Evolutionary conservation across 306 rosid species (phyloP).

Genomic region (Quercus alba): DNA sequence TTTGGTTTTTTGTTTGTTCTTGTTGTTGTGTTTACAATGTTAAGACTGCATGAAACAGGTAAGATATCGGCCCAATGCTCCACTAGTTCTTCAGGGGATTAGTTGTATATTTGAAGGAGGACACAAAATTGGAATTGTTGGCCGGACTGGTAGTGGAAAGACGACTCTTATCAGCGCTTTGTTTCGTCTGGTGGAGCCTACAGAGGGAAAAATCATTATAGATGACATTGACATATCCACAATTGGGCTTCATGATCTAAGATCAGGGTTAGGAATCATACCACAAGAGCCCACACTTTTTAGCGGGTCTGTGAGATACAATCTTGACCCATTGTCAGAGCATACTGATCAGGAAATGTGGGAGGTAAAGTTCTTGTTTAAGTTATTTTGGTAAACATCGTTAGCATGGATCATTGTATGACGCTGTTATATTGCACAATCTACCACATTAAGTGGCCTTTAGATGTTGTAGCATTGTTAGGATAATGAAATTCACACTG

Average conservation of each 20-base stretch:
- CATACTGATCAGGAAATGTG: constrained; percentile 25
- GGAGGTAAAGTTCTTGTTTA: constrained; percentile 14
- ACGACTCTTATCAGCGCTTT: constrained; percentile 31
- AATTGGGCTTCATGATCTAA: constrained; percentile 33
- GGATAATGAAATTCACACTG: background rate
- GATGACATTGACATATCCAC: constrained; percentile 24
- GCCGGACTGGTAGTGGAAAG: constrained; percentile 45
- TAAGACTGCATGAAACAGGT: constrained; percentile 16
- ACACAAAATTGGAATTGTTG: constrained; percentile 28
- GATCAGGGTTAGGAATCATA: constrained; percentile 28
- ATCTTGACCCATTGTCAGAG: constrained; percentile 29
- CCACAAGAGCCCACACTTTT: constrained; percentile 39
- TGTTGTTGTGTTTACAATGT: background rate
- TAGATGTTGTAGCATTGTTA: background rate
- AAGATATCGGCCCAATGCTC: constrained; percentile 28
- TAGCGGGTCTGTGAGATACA: constrained; percentile 34
- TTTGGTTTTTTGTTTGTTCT: too few species aligned
- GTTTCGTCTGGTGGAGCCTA: constrained; percentile 34
- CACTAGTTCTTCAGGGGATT: constrained; percentile 24
- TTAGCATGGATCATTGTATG: too few species aligned
- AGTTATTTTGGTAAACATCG: background rate
- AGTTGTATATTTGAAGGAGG: constrained; percentile 32
- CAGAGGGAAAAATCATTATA: constrained; percentile 26
- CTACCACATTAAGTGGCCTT: background rate
- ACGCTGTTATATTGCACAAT: background rate